A percentile compares a stretch with the other conserved stretches of the same genome.
phyloP scores from a whole-genome alignment of 192 early-diverging fungal species.

The Coemansia sp. region DNA sequence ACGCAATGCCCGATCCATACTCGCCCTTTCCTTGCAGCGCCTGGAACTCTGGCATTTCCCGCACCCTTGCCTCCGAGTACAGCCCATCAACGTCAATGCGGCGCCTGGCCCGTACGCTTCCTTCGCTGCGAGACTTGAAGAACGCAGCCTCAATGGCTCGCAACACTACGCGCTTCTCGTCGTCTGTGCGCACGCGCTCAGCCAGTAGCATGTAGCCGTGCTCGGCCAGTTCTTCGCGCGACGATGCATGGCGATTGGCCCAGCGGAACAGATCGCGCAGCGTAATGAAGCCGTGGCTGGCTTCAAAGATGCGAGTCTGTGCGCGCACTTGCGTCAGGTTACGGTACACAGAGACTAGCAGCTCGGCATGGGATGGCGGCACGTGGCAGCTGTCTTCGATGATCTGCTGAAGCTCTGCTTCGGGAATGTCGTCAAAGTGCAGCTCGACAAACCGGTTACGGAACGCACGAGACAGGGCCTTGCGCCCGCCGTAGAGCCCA shows the following conservation, averaged over 20 bases:
- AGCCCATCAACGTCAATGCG: conserved; percentile 31
- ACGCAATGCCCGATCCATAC: conserved; percentile 56
- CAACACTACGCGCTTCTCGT: conserved; percentile 78
- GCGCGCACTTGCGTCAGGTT: conserved; percentile 72
- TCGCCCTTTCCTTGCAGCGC: conserved; percentile 10
- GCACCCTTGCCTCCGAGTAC: conserved; percentile 29
- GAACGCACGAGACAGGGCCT: conserved; percentile 93
- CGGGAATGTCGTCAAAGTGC: conserved; percentile 96
- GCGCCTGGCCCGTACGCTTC: conserved; percentile 2
- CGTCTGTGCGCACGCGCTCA: conserved; percentile 79
- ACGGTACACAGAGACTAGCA: conserved; percentile 83
- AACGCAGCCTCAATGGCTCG: conserved; percentile 83
- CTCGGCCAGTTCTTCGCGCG: conserved; percentile 83
- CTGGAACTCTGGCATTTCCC: conserved; percentile 47
- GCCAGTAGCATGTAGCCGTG: conserved; percentile 95
- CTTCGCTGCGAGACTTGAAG: conserved; percentile 17
- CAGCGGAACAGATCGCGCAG: conserved; percentile 97
- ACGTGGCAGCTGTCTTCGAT: conserved; percentile 78
- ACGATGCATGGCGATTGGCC: conserved; percentile 79
- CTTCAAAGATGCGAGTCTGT: conserved; percentile 89
- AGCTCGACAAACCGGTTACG: conserved; percentile 96
- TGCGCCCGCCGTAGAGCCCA: conserved; percentile 96
- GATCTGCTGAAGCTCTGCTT: conserved; percentile 87
- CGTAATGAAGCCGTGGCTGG: conserved; percentile 91
- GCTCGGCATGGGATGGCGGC: conserved; percentile 84